Evolutionary conservation across 192 early-diverging fungal genomes (phyloP), one percentile per base, ranked within the genome.

Genomic region (Gonapodya sp.): DNA sequence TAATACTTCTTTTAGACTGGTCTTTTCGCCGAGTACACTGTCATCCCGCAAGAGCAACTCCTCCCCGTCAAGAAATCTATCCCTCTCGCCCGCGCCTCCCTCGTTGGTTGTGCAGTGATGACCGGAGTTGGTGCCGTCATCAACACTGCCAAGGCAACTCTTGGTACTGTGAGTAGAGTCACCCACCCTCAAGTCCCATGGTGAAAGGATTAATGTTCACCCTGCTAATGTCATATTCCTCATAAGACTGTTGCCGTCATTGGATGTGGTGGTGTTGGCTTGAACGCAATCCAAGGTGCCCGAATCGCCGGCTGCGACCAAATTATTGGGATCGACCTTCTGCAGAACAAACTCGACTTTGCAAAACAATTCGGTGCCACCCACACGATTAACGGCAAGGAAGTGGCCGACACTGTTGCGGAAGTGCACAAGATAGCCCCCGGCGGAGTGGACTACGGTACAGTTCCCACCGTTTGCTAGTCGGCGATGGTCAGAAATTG

Each of bases 221-320:
- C n/a, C n/a, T n/a, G n/a, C n/a, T n/a, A n/a, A n/a, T n/a, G n/a
- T n/a, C n/a, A n/a, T n/a, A n/a, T n/a, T n/a, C n/a, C n/a, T n/a
- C n/a, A n/a, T n/a, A n/a, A n/a, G 24, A 64, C 46, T 64, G 75
- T 77, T 8, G 30, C 34, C 75, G 75, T 77, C 8, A 31, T 77
- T 2, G 75, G 75, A 16, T 77, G 75, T 33, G 75, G 75, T 34
- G 75, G 75, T 34, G 30, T 77, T 8, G 75, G 75, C 8, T 33
- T 77, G 75, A 77, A 77, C 75, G 75, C 75, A 2, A 77, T 77
- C 75, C 75, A 77, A 33, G 75, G 75, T 2, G 75, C 75, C 8
- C 75, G 75, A 14, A 18, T 77, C 30, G 30, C 34, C 31, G 34
- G 34, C 31, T 18, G 30, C 75, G 34, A 34, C 31, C 18, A 18